Evolutionary conservation across 1,284 basidiomycete species (phyloP), one percentile per base, ranked within the genome.

Genomic region (Malassezia pachydermatis): DNA sequence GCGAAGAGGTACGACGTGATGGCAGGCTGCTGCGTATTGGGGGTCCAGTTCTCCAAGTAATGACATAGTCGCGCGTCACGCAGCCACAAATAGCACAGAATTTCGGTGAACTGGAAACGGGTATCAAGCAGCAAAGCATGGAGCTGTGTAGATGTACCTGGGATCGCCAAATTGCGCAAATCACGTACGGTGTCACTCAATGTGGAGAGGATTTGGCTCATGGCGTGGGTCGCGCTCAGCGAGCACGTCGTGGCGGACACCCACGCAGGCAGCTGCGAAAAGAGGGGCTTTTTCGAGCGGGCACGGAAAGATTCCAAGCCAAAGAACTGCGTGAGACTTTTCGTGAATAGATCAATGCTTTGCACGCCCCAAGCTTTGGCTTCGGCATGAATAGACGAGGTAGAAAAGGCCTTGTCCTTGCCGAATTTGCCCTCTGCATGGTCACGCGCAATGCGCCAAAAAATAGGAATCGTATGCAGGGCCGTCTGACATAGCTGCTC

Each of bases 341-440:
- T 80, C 53, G 88, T 83, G 75, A 92, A 98, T 23, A 84, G 79
- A 63, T 86, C 85, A 59, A 95, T 78, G 45, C 94, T 81, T 62
- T 95, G 90, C 14, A 85, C 76, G 0, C 86, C 86, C 88, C 98
- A 95, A 2, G 82, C 82, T 20, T 82, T 80, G 65, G 86, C 87
- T 72, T 94, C 86, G 0, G 81, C 78, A 1, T 86, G 80, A 52
- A 88, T 86, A 14, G 32, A 3, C 1, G 38, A 22, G 16, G n/a
- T 20, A 1, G 34, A n/a, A n/a, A 30, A 28, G 5, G 33, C 32
- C 49, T 24, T 58, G 43, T 24, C 19, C 39, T 59, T 62, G 20
- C 34, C 41, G 22, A 60, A 59, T 22, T 62, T 61, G 16, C 63
- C 63, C 36, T 94, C 88, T 73, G 89, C 81, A 70, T 90, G 92